Evolutionary conservation across 176 grass and related monocot genomes (phyloP).

Genomic region (Cenchrus fungigraminus): DNA sequence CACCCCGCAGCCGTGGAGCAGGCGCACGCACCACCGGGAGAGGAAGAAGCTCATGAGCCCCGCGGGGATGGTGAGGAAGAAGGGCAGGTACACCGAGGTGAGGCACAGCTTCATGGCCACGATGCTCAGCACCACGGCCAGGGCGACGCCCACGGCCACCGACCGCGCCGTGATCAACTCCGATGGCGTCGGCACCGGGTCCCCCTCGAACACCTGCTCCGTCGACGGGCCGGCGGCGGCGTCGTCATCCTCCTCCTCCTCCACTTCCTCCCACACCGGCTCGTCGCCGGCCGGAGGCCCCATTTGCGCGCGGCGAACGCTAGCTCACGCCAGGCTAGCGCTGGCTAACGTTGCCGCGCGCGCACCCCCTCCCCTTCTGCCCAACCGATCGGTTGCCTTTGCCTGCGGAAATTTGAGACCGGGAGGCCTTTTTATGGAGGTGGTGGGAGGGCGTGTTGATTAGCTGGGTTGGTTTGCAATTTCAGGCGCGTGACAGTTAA

Average conservation of each 20-base stretch:
- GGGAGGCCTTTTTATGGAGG: background rate
- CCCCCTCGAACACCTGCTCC: constrained; percentile 63
- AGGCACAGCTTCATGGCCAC: constrained; percentile 65
- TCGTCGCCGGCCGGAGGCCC: background rate
- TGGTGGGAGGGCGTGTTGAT: background rate
- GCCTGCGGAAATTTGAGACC: background rate
- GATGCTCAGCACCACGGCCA: constrained; percentile 51
- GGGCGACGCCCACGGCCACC: constrained; percentile 44
- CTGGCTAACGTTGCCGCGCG: constrained; percentile 9
- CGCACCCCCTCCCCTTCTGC: background rate
- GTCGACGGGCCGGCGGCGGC: constrained; percentile 25
- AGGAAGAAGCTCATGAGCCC: constrained; percentile 65
- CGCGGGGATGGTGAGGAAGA: constrained; percentile 48
- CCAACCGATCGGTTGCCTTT: background rate
- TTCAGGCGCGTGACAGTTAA: background rate
- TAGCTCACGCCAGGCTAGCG: constrained; percentile 4
- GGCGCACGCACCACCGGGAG: constrained; percentile 45
- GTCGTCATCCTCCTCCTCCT: background rate
- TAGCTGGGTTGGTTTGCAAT: background rate
- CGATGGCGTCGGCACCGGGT: constrained; percentile 43
- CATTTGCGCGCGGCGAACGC: constrained; percentile 13
- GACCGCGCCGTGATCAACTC: constrained; percentile 65
- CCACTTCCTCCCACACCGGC: background rate
- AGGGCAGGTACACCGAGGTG: constrained; percentile 43
- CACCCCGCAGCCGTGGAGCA: constrained; percentile 31